Conservation (phyloP, 495 filamentous ascomycete species). For the Xylaria acuta region DNA sequence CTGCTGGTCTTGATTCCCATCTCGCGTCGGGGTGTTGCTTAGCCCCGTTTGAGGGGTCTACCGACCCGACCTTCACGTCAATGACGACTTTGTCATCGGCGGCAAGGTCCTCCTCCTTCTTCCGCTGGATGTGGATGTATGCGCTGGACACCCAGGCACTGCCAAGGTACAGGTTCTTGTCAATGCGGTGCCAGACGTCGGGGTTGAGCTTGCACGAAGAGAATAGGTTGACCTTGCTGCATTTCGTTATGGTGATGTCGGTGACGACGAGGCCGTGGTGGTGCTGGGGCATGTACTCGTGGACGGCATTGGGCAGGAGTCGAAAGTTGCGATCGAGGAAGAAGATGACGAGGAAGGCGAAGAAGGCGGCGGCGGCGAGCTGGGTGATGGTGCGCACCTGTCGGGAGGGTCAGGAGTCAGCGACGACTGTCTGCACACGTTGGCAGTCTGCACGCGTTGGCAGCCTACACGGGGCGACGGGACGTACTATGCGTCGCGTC, state of each 20-base stretch:
- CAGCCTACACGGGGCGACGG: conserved; percentile 1
- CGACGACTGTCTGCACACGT: background rate
- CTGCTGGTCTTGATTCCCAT: conserved; percentile 83
- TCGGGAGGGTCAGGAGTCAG: background rate
- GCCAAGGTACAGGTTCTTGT: conserved; percentile 90
- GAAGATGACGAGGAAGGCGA: conserved; percentile 73
- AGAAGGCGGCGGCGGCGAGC: conserved; percentile 68
- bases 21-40: conserved; percentile 64
- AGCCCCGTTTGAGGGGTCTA: conserved; percentile 68
- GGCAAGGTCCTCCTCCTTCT: conserved; percentile 85
- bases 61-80: conserved; percentile 78
- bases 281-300: conserved; percentile 82
- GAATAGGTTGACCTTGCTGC: conserved; percentile 76
- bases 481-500: conserved; percentile 56
- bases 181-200: conserved; percentile 80
- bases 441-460: too few relatives aligned
- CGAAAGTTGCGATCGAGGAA: conserved; percentile 82
- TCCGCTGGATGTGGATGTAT: conserved; percentile 83
- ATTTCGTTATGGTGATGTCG: conserved; percentile 83
- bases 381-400: conserved; percentile 86
- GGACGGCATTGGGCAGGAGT: conserved; percentile 80
- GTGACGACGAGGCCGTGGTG: conserved; percentile 83
- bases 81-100: conserved; percentile 78
- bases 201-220: conserved; percentile 79
- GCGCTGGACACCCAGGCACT: conserved; percentile 76